Percentiles rank a stretch among this genome's conserved stretches.
These are phyloP conservation scores for Tricholoma hemisulphureum DNA, from an alignment of 768 basidiomycete genomes.

Conservation along the genomic window DNA sequence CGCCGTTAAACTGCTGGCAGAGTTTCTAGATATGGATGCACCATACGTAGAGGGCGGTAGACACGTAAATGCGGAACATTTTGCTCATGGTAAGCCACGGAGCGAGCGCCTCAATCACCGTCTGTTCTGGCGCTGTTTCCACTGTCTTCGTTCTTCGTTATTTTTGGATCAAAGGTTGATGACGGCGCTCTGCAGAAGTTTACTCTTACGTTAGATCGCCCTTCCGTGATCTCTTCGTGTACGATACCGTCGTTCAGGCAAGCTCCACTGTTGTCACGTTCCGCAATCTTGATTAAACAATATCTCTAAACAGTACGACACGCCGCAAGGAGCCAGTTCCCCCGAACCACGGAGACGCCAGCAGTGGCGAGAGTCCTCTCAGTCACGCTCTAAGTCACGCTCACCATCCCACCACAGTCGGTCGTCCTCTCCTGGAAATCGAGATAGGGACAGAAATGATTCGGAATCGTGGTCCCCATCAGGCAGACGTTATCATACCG, in stretches of 20 bases:
- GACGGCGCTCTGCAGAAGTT: slow-evolving; percentile 53
- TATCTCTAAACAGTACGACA: slow-evolving; percentile 54
- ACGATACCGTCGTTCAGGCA: slow-evolving; percentile 83
- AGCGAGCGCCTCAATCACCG: neutral
- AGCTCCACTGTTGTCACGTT: slow-evolving; percentile 9
- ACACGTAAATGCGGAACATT: slow-evolving; percentile 82
- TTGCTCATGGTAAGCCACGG: slow-evolving; percentile 76
- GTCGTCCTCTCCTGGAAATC: neutral
- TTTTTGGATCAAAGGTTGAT: neutral
- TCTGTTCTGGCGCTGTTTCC: neutral
- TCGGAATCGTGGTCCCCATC: slow-evolving; percentile 37
- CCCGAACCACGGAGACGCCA: slow-evolving; percentile 27
- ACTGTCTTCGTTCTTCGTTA: no score
- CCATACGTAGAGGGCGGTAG: slow-evolving; percentile 56
- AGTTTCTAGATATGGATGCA: slow-evolving; percentile 81
- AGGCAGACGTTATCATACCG: slow-evolving; percentile 25
- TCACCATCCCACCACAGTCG: slow-evolving; percentile 15
- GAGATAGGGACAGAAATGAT: slow-evolving; percentile 15
- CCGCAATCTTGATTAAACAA: slow-evolving; percentile 10
- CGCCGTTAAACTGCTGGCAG: slow-evolving; percentile 78
- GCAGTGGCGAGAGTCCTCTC: slow-evolving; percentile 26
- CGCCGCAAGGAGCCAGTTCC: slow-evolving; percentile 41
- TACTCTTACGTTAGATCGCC: slow-evolving; percentile 89
- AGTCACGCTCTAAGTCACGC: slow-evolving; percentile 28
- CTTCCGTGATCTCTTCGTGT: slow-evolving; percentile 77